Evolutionary conservation across 176 grass and related monocot genomes (phyloP), one percentile per base, ranked within the genome.

Genomic region (Carex pumila): DNA sequence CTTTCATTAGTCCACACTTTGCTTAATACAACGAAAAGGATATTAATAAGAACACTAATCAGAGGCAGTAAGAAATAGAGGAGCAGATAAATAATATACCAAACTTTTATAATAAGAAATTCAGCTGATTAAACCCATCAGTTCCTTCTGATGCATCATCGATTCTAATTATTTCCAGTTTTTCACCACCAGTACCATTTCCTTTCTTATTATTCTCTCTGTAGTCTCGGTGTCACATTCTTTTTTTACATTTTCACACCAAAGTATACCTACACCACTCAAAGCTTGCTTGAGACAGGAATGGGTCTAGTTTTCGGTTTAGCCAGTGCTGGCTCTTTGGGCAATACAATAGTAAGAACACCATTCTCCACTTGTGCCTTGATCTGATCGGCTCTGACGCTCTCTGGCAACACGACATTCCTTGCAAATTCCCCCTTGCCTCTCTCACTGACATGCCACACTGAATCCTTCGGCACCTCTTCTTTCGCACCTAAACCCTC

Each of bases 371-470:
- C 87, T 70, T 58, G 31, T 10, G 90, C 94, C 84, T 59, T 89
- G 90, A 97, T 97, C 65, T 88, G 81, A 1, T 92, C 94, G 74
- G 87, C 81, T 52, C 54, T 83, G 61, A 88, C 85, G 50, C 87
- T 65, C 17, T 91, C 92, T 54, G 94, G 92, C 85, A 97, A 84
- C 36, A 83, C 90, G 36, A 94, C 85, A 34, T 91, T 83, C 47
- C 94, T 86, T 32, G 85, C 71, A 19, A 97, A 87, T 84, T 87
- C 90, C 11, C 85, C 84, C 81, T 86, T 89, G 7, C 89, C 92
- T 68, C 92, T 86, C 90, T 97, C 94, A 54, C 89, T 83, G 64
- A 90, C 87, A 79, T 97, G 94, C 90, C 92, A 94, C 85, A 94
- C 89, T 0, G 49, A 53, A 12, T 87, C 89, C 34, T 90, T 88